These are phyloP conservation scores for Melanomma pulvis-pyrius DNA, from an alignment of 495 filamentous ascomycete genomes.

Conservation along the genomic window DNA sequence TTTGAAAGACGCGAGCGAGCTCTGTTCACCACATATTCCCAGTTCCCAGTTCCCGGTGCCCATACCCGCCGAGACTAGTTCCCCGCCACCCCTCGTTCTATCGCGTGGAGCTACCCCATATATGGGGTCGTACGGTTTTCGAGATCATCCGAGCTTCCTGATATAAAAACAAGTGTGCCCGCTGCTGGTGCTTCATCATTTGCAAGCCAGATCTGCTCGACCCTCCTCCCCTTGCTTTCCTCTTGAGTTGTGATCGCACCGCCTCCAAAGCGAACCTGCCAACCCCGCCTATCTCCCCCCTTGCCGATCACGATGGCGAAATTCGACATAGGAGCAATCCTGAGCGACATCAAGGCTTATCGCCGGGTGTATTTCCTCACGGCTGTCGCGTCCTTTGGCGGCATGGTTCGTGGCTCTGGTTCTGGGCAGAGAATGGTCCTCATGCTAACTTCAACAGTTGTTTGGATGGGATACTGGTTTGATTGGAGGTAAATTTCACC, in stretches of 20 bases:
- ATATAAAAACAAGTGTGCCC: not conserved
- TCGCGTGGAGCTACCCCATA: not conserved
- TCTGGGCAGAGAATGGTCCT: not conserved
- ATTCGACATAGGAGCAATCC: constrained; percentile 23
- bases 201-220: too few relatives aligned
- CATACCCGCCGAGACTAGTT: not conserved
- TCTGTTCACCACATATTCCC: not conserved
- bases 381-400: constrained; percentile 34
- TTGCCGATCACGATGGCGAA: constrained; percentile 25
- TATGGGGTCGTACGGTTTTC: not conserved
- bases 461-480: constrained; percentile 37
- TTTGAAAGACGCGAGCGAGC: not conserved
- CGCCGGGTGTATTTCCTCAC: constrained; percentile 33
- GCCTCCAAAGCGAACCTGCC: not conserved
- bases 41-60: not conserved
- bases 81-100: not conserved
- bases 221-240: not conserved
- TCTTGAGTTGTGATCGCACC: not conserved
- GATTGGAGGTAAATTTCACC: constrained; percentile 16
- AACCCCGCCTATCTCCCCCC: not conserved
- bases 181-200: not conserved
- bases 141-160: not conserved
- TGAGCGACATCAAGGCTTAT: constrained; percentile 34
- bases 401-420: constrained; percentile 20
- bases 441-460: constrained; percentile 8